Base-by-base conservation (phyloP, 2,329 filamentous ascomycete species). In the Macrophomina pseudophaseolina region DNA sequence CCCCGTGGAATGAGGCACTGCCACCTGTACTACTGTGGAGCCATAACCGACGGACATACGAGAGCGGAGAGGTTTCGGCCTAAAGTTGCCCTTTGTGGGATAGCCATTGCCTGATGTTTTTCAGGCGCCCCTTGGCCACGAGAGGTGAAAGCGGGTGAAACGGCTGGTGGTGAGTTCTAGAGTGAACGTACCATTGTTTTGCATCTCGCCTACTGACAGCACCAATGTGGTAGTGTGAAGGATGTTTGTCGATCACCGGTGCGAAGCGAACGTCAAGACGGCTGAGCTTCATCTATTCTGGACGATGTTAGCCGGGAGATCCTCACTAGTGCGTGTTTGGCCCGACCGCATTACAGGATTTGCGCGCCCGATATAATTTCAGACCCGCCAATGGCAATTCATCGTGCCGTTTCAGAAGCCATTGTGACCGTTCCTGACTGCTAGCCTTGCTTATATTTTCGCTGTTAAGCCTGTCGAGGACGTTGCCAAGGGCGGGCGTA, bases 401-500 rank as follows among this genome's bases (percentile, higher is more conserved):
- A 12, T n/a, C 8, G 30, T 7, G 30, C 3, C 51, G 56, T 18
- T 35, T 60, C 56, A 38, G 16, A 46, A 8, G 16, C 16, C 5
- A 4, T 23, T 35, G 9, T 11, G 48, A 30, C 12, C 16, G 30
- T 32, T 48, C 28, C 56, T 4, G 42, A 48, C 30, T 5, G 28
- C 28, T 40, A 30, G 42, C 28, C 40, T 44, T 58, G 38, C 23
- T 44, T n/a, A 38, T 23, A 16, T 30, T 38, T 42, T 4, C 16
- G 28, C 14, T 48, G 40, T 35, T 18, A 7, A 48, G 42, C 42
- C 4, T 44, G 16, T 28, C 16, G 30, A 48, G 30, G 42, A 40
- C 56, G 56, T 60, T 60, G 56, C 56, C 56, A 60, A 60, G 56
- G 40, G n/a, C 56, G 56, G 56, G 40, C 56, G 42, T 48, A 60